Percentiles rank a stretch among this genome's conserved stretches.
These are phyloP conservation scores for Benincasa hispida DNA, from an alignment of 306 rosid species.

Conservation along the genomic window DNA sequence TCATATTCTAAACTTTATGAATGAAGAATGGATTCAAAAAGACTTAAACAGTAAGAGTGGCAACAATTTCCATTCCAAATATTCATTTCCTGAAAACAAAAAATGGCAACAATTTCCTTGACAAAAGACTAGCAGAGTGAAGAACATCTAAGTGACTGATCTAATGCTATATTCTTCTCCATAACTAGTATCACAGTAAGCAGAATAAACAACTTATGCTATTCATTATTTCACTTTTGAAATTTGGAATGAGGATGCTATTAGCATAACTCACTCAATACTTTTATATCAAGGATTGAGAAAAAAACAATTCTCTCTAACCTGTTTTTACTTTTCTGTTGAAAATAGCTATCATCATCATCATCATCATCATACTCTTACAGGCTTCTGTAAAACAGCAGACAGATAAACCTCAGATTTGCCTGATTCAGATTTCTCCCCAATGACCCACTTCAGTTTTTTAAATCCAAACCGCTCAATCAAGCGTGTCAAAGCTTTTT, in stretches of 20 bases:
- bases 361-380: conserved; percentile 38
- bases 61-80: conserved; percentile 12
- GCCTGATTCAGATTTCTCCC: conserved; percentile 45
- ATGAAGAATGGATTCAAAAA: conserved; percentile 10
- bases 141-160: conserved; percentile 15
- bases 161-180: conserved; percentile 16
- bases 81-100: neutral
- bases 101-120: conserved; percentile 8
- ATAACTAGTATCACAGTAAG: conserved; percentile 22
- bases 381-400: conserved; percentile 78
- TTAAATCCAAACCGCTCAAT: conserved; percentile 82
- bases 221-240: conserved; percentile 28
- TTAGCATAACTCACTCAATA: conserved; percentile 22
- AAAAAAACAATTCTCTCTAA: conserved; percentile 17
- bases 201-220: conserved; percentile 24
- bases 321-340: conserved; percentile 14
- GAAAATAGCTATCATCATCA: neutral
- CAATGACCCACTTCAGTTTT: conserved; percentile 85
- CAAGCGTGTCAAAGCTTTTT: conserved; percentile 50
- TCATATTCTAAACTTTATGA: neutral
- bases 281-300: conserved; percentile 2
- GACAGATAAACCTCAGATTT: conserved; percentile 54
- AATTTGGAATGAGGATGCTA: conserved; percentile 19
- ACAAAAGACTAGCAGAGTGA: conserved; percentile 14
- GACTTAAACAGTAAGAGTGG: neutral